Evolutionary conservation across 192 early-diverging fungal species (phyloP), one percentile per base, ranked within the genome.

Genomic region (Haplosporangium gracile): DNA sequence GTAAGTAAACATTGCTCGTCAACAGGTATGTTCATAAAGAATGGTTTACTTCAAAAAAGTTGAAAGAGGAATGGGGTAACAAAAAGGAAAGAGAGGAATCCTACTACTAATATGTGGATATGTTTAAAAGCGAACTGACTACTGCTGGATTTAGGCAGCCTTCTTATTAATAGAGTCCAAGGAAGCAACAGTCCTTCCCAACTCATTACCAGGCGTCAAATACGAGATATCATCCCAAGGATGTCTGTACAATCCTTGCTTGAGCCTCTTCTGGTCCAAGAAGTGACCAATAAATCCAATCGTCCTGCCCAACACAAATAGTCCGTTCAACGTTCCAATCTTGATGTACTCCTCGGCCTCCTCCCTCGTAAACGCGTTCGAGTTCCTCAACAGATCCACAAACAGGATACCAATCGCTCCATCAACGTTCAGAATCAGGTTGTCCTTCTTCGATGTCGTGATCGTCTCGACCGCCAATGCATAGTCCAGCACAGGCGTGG

Each of bases 231-330:
- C 97, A 89, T 98, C 98, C 96, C 96, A 98, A 68, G 97, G 97
- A 91, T 99, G 98, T 85, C 97, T 92, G 95, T 99, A 99, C 82
- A 99, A 88, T 38, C 97, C 97, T 89, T 99, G 98, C 95, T 99
- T 99, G 85, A 99, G 92, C 39, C 98, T 90, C 93, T 97, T 97
- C 92, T 99, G 98, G 92, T 99, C 98, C 72, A 99, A 92, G 88
- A 96, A 97, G 83, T 99, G 98, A 47, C 98, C 98, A 89, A 98
- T 98, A 89, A 99, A 99, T 55, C 98, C 98, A 84, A 98, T 97
- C 74, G 94, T 93, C 55, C 98, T 95, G 53, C 97, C 98, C 43
- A 99, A 91, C 24, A 99, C 97, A 89, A 99, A 99, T 77, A 99
- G 91, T 24, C 98, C 98, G 88, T 99, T 99, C 77, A 99, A 93